Evolutionary conservation across 257 asterid genomes (phyloP), one percentile per base, ranked within the genome.

Genomic region (Schizonepeta tenuifolia): DNA sequence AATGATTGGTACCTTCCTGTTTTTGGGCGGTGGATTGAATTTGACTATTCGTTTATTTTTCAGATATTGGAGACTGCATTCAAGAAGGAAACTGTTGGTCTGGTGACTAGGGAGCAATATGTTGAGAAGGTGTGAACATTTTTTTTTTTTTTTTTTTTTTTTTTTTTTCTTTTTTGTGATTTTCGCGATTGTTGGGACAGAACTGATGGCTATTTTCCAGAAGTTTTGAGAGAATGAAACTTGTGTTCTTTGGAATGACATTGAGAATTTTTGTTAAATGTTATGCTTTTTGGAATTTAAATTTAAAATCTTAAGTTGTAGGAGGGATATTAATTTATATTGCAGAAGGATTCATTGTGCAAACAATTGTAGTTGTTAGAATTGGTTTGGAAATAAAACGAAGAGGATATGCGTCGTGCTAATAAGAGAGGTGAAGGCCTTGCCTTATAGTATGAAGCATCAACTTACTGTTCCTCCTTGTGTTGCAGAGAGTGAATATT

Each of bases 21-120:
- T 31, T 61, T 24, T 58, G 26, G 58, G 17, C 57, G 17, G 3
- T 67, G 28, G 50, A 14, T 62, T 75, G 49, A 73, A 18, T 60
- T 49, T 38, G 62, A 64, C 24, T 53, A 10, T 49, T 70, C 18
- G 50, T 67, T 50, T 22, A 15, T 44, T 77, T 43, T 54, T 47
- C 81, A 94, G 98, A 90, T 92, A 77, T 87, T 95, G 9, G 98
- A 95, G 86, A 95, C 99, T 33, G 98, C 98, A 10, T 95, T 95
- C 82, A 95, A 95, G 90, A 95, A 95, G 87, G 99, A 95, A 87
- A 95, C 99, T 20, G 98, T 95, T 74, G 99, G 99, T 73, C 83
- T 95, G 82, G 99, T 95, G 50, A 87, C 96, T 20, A 87, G 99
- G 80, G 99, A 95, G 69, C 85, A 95, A 75, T 95, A 95, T 61